Evolutionary conservation across 1,284 basidiomycete genomes (phyloP), one percentile per base, ranked within the genome.

Genomic region (Ceratobasidium theobromae): DNA sequence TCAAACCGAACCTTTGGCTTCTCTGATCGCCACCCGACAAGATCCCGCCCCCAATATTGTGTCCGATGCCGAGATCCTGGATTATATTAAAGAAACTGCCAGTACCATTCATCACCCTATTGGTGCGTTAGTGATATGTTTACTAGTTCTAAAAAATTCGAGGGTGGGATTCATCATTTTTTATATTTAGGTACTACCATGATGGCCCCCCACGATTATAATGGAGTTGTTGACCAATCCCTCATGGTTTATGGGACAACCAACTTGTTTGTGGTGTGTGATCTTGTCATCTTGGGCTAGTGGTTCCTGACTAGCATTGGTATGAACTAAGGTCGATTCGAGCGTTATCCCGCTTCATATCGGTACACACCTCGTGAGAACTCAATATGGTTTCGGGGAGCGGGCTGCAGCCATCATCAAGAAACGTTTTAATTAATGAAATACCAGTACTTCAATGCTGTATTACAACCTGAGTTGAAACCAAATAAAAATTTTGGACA

Each of bases 191-290:
- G 46, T 11, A 52, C 49, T 16, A 28, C 49, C n/a, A 32, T 21
- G 49, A 6, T 52, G 6, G 49, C 49, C n/a, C 49, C 49, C 16
- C 12, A 30, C 8, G 25, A 25, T 3, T 3, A 14, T 8, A 28
- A 28, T 2, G 49, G 49, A 14, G 73, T 76, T 1, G 69, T 76
- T 8, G 74, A 76, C 60, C 65, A 70, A 1, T 52, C 70, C 51
- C 69, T 77, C 30, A 65, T 46, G 9, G 75, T 77, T n/a, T 71
- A 76, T 35, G 75, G 76, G 11, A 60, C 70, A 11, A 1, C 30
- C 0, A 67, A 69, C 27, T 49, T 74, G 25, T 41, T 70, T 18
- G 55, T 74, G 9, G 71, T 70, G n/a, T 8, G 49, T 30, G 18
- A 32, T 16, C 25, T 32, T 14, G 5, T 23, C 3, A 23, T 48